Conservation (phyloP, 768 basidiomycete genomes). For the Serendipita sp. region DNA sequence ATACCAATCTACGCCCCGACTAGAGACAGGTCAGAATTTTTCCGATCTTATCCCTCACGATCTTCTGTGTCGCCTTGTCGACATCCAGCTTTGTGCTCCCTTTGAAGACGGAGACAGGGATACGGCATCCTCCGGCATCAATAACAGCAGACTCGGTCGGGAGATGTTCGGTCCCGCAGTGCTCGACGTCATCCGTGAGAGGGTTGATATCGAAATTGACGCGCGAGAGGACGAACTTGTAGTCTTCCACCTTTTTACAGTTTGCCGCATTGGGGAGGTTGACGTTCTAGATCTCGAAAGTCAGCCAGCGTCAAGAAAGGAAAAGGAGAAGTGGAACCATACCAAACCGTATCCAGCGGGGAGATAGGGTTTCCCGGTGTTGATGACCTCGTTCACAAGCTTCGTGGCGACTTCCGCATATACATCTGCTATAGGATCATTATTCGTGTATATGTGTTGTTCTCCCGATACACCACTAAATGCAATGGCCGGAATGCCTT, state of each 20-base stretch:
- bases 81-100: conserved; percentile 31
- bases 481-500: conserved; percentile 36
- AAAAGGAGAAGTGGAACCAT: neutral
- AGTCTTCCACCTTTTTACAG: conserved; percentile 26
- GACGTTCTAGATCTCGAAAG: conserved; percentile 23
- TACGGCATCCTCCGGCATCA: conserved; percentile 25
- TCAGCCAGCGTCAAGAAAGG: neutral
- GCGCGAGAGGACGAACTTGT: conserved; percentile 23
- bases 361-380: conserved; percentile 23
- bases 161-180: conserved; percentile 30
- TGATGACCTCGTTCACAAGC: conserved; percentile 24
- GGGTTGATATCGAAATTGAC: conserved; percentile 5
- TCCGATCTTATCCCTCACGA: conserved; percentile 19
- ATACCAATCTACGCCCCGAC: neutral
- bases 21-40: conserved; percentile 8
- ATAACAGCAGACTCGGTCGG: conserved; percentile 30
- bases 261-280: conserved; percentile 27
- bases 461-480: conserved; percentile 29
- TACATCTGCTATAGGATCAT: conserved; percentile 19
- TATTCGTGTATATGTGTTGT: neutral
- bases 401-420: conserved; percentile 30
- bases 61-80: conserved; percentile 25
- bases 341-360: conserved; percentile 26
- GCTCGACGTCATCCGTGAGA: conserved; percentile 32
- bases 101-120: conserved; percentile 32